Conservation (phyloP, 2,329 filamentous ascomycete species). For the Myriangium duriaei region DNA sequence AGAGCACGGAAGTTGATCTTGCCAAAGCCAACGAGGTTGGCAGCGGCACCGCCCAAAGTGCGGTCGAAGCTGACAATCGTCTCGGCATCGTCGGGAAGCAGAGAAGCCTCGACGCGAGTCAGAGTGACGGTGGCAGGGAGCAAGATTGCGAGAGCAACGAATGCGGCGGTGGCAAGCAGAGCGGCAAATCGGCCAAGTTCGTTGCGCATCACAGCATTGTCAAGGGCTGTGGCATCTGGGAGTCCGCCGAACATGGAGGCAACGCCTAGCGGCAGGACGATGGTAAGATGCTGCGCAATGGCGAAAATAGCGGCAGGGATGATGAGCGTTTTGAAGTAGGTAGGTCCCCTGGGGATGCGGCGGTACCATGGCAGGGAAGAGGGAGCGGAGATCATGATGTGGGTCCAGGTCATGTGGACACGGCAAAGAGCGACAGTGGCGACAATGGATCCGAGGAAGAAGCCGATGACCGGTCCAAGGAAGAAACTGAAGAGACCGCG, state of each 20-base stretch:
- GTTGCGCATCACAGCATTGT: slow-evolving; percentile 20
- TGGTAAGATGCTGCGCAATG: slow-evolving; percentile 39
- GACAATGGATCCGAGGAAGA: slow-evolving; percentile 38
- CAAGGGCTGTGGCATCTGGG: slow-evolving; percentile 27
- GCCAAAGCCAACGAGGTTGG: slow-evolving; percentile 46
- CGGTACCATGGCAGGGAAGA: slow-evolving; percentile 49
- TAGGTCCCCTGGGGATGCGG: slow-evolving; percentile 44
- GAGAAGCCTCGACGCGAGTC: slow-evolving; percentile 72
- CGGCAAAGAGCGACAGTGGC: slow-evolving; percentile 52
- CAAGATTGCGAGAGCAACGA: slow-evolving; percentile 52
- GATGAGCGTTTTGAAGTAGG: slow-evolving; percentile 12
- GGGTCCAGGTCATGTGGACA: slow-evolving; percentile 67
- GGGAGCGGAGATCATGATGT: slow-evolving; percentile 66
- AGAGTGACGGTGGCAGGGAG: slow-evolving; percentile 70
- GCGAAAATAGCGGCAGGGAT: slow-evolving; percentile 40
- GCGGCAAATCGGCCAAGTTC: slow-evolving; percentile 1
- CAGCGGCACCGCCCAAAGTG: slow-evolving; percentile 64
- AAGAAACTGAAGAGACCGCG: slow-evolving; percentile 30
- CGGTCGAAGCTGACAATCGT: slow-evolving; percentile 85
- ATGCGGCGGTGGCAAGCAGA: slow-evolving; percentile 1
- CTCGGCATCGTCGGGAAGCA: slow-evolving; percentile 69
- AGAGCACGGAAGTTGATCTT: slow-evolving; percentile 39
- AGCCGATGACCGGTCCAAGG: slow-evolving; percentile 30
- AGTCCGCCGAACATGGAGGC: slow-evolving; percentile 37
- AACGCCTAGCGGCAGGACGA: slow-evolving; percentile 36